Percentiles rank a stretch among this genome's conserved stretches.
These are phyloP conservation scores for Massarina eburnea DNA, from an alignment of 2,329 filamentous ascomycete species.

Conservation along the genomic window DNA sequence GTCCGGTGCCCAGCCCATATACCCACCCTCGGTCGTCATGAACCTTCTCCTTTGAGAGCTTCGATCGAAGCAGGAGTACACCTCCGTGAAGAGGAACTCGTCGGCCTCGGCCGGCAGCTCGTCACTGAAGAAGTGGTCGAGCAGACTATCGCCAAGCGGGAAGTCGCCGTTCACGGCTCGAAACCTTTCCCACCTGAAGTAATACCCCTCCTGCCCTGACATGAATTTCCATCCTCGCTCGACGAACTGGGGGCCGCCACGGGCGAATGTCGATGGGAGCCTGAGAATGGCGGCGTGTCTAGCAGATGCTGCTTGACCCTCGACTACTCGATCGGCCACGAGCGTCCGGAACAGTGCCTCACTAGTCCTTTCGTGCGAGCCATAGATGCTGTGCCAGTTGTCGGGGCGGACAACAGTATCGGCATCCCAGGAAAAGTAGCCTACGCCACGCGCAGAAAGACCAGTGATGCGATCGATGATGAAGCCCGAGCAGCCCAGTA, in stretches of 20 bases:
- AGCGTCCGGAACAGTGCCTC: constrained; percentile 3
- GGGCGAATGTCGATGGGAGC: constrained; percentile 4
- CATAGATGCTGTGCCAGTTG: constrained; percentile 4
- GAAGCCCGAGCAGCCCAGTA: constrained; percentile 4
- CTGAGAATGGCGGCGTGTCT: constrained; percentile 4
- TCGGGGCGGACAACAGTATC: background rate
- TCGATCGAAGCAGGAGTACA: constrained; percentile 3
- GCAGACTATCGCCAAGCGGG: background rate
- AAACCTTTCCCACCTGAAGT: constrained; percentile 7
- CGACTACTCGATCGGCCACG: background rate
- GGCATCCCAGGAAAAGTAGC: constrained; percentile 4
- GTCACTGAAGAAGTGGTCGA: constrained; percentile 6
- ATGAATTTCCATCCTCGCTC: constrained; percentile 5
- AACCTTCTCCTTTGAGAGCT: constrained; percentile 2
- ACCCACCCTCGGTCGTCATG: constrained; percentile 6
- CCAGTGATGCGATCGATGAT: constrained; percentile 6
- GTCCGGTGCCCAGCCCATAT: constrained; percentile 10
- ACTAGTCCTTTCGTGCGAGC: constrained; percentile 1
- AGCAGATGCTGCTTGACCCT: background rate
- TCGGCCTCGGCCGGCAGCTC: constrained; percentile 1
- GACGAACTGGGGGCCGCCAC: constrained; percentile 4
- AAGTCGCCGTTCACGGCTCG: constrained; percentile 3
- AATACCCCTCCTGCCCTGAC: constrained; percentile 5
- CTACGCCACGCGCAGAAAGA: background rate
- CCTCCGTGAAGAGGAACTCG: constrained; percentile 7